Evolutionary conservation across 768 basidiomycete genomes (phyloP).

Genomic region (Podaxis rugospora): DNA sequence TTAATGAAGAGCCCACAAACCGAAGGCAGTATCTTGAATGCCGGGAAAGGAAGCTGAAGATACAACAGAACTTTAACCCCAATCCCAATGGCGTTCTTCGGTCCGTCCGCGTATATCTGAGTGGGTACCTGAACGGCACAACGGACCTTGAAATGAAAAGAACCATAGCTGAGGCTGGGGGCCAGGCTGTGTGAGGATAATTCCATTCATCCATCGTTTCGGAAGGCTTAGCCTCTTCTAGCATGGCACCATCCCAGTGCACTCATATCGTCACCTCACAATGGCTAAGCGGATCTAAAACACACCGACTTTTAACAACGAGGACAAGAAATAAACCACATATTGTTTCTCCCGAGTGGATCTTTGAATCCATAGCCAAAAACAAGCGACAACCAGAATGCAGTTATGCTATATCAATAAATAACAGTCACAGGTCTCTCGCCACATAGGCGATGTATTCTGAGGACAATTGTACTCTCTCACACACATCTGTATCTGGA

Average conservation of each 20-base stretch:
- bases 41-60: slow-evolving; percentile 41
- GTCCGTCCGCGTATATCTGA: slow-evolving; percentile 60
- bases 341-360: slow-evolving; percentile 76
- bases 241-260: slow-evolving; percentile 47
- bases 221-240: not conserved
- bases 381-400: slow-evolving; percentile 61
- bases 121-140: slow-evolving; percentile 64
- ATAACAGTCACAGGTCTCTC: slow-evolving; percentile 26
- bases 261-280: slow-evolving; percentile 81
- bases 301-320: slow-evolving; percentile 53
- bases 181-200: slow-evolving; percentile 50
- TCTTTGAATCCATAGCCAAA: slow-evolving; percentile 58
- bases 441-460: not conserved
- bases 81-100: slow-evolving; percentile 24
- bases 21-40: slow-evolving; percentile 35
- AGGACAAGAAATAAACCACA: slow-evolving; percentile 46
- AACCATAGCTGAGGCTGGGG: slow-evolving; percentile 63
- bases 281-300: slow-evolving; percentile 67
- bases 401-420: slow-evolving; percentile 46
- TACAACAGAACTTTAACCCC: slow-evolving; percentile 16
- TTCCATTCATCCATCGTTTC: not conserved
- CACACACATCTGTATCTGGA: not conserved
- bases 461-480: no score
- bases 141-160: slow-evolving; percentile 81
- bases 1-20: slow-evolving; percentile 40